Percentiles rank a stretch among this genome's conserved stretches.
Evolutionary conservation across 306 rosid genomes (phyloP).

Genomic region (Trifolium pratense): DNA sequence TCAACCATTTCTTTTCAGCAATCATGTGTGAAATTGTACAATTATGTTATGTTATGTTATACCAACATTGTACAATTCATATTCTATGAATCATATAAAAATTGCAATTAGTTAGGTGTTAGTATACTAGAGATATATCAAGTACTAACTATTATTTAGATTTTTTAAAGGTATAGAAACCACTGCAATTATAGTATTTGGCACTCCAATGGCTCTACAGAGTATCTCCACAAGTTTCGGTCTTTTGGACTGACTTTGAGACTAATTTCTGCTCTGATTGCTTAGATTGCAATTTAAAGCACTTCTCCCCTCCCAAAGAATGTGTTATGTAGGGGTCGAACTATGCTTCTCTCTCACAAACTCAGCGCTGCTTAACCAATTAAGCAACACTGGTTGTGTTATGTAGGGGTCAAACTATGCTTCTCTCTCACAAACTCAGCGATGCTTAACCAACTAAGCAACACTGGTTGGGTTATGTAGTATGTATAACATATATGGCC

Average conservation of each 20-base stretch:
- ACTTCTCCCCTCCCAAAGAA: not conserved
- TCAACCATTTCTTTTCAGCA: not conserved
- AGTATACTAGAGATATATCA: not conserved
- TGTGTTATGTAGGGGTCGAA: not conserved
- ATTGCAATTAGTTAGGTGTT: too few species aligned
- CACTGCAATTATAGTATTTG: not conserved
- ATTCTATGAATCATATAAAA: too few species aligned
- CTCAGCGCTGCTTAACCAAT: not conserved
- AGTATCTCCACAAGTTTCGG: not conserved
- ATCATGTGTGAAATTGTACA: not conserved
- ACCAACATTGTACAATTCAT: not conserved
- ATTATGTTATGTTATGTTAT: constrained; percentile 1
- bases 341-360: not conserved
- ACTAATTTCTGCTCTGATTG: not conserved
- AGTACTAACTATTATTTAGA: not conserved
- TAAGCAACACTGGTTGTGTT: not conserved
- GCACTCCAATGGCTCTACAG: not conserved
- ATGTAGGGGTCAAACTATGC: not conserved
- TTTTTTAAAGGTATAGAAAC: not conserved
- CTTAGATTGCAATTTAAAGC: not conserved
- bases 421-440: not conserved
- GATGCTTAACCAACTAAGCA: not conserved
- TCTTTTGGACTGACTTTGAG: not conserved
- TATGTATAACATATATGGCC: not conserved
- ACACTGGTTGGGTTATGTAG: not conserved